A percentile compares a stretch with the other conserved stretches of the same genome.
Evolutionary conservation across 2,329 filamentous ascomycete genomes (phyloP).

Genomic region (Penicillium sp.): DNA sequence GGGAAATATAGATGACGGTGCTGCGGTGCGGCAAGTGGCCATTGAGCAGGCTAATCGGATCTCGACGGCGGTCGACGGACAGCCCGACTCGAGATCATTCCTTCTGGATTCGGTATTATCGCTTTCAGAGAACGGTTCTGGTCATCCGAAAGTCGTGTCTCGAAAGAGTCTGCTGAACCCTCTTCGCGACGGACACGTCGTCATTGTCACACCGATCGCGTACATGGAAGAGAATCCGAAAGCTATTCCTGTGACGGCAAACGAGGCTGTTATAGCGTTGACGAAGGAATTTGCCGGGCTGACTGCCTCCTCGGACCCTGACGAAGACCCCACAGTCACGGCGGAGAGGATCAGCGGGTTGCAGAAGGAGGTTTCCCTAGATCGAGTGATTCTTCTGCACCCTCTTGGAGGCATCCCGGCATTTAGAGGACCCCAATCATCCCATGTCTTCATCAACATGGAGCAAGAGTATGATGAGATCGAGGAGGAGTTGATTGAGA

Average conservation of each 20-base stretch:
- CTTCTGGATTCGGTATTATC: slow-evolving; percentile 61
- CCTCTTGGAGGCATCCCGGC: slow-evolving; percentile 81
- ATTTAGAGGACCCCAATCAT: slow-evolving; percentile 55
- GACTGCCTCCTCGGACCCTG: slow-evolving; percentile 46
- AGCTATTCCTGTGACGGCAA: slow-evolving; percentile 51
- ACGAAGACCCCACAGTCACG: slow-evolving; percentile 45
- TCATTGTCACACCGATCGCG: slow-evolving; percentile 66
- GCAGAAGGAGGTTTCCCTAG: slow-evolving; percentile 62
- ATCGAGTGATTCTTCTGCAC: slow-evolving; percentile 86
- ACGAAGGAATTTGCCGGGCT: slow-evolving; percentile 73
- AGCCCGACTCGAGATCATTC: slow-evolving; percentile 66
- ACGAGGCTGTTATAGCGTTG: slow-evolving; percentile 72
- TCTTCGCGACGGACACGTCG: slow-evolving; percentile 66
- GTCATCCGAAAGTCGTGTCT: slow-evolving; percentile 38
- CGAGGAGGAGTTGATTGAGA: slow-evolving; percentile 56
- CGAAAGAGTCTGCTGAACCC: slow-evolving; percentile 62
- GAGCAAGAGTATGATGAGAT: slow-evolving; percentile 81
- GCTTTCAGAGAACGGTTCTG: slow-evolving; percentile 29
- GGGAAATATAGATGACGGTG: slow-evolving; percentile 49
- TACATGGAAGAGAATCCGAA: slow-evolving; percentile 54
- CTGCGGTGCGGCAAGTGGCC: slow-evolving; percentile 46
- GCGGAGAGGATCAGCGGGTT: slow-evolving; percentile 41
- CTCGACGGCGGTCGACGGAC: slow-evolving; percentile 69
- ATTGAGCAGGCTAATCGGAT: slow-evolving; percentile 69
- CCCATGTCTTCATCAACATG: slow-evolving; percentile 87